Base-by-base conservation (phyloP, 495 filamentous ascomycete species). In the Rhizodiscina lignyota region DNA sequence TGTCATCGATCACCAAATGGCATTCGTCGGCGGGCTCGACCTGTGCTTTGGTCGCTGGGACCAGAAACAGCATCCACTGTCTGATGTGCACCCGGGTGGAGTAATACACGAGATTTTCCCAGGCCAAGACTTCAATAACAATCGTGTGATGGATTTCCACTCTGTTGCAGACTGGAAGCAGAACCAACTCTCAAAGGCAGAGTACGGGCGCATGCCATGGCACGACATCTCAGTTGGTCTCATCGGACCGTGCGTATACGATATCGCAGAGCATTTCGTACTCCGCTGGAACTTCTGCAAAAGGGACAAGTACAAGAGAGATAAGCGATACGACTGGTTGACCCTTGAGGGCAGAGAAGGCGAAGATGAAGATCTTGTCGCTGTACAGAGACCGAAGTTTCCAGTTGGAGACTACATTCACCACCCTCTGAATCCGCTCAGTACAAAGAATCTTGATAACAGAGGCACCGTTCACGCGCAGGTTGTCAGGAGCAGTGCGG, bases 41-140 rank as follows among this genome's bases (percentile, higher is more conserved):
- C 66, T 94, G n/a, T 94, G 87, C 55, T 96, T 94, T 52, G 87
- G 87, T 2, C 71, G 87, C 18, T 96, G 86, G 86, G 87, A 94
- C 42, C 60, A 65, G 35, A 72, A 79, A 40, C 82, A 91, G 49
- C 87, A 96, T 59, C 71, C 73, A 3, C 66, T 92, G 32, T 66
- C 87, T 5, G 87, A 96, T 51, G 75, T 87, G 4, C 84, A 94
- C 48, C 87, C 87, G 0, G 74, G 73, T 28, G 82, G 76, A 4
- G 66, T 91, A n/a, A 59, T 67, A 16, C 73, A 80, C 35, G 85
- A 94, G 48, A 62, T 94, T 27, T 97, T 87, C 68, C 87, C 87
- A 0, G 87, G 87, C 11, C 87, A 97, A 51, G 87, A 94, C 43
- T 96, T 84, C 62, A 92, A 93, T 55, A 62, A 65, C 43, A 93